Conservation (phyloP, 441 rosid species). For the Adansonia madagascariensis region DNA sequence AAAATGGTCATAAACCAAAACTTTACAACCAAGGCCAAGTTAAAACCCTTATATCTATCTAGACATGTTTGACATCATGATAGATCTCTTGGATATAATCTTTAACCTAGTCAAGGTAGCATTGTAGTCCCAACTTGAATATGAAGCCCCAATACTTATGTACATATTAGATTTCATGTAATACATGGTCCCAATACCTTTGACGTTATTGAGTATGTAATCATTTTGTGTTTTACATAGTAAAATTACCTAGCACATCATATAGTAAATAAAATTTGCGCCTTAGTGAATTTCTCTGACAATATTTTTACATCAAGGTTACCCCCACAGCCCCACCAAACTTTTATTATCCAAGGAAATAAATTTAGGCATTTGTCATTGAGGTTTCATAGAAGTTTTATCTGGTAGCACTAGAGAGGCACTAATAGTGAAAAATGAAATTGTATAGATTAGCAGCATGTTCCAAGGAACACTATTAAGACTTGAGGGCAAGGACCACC, state of each 20-base stretch:
- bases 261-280: not conserved
- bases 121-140: not conserved
- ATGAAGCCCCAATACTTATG: not conserved
- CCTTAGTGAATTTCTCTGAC: not conserved
- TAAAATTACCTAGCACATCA: slow-evolving; percentile 5
- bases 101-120: not conserved
- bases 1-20: not conserved
- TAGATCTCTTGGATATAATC: slow-evolving; percentile 1
- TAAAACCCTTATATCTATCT: slow-evolving; percentile 12
- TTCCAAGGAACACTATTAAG: not conserved
- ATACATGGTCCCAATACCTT: not conserved
- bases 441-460: not conserved
- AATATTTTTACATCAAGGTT: not conserved
- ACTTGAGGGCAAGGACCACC: not conserved
- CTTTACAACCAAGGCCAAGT: not conserved
- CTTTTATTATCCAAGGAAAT: not conserved
- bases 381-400: not conserved
- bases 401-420: slow-evolving; percentile 6
- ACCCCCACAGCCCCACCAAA: not conserved
- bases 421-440: not conserved
- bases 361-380: not conserved
- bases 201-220: not conserved
- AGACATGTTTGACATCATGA: not conserved
- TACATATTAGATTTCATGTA: not conserved
- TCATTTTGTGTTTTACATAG: slow-evolving; percentile 8